phyloP scores from a whole-genome alignment of 495 filamentous ascomycete genomes.

The Hypoxylon crocopeplum region DNA sequence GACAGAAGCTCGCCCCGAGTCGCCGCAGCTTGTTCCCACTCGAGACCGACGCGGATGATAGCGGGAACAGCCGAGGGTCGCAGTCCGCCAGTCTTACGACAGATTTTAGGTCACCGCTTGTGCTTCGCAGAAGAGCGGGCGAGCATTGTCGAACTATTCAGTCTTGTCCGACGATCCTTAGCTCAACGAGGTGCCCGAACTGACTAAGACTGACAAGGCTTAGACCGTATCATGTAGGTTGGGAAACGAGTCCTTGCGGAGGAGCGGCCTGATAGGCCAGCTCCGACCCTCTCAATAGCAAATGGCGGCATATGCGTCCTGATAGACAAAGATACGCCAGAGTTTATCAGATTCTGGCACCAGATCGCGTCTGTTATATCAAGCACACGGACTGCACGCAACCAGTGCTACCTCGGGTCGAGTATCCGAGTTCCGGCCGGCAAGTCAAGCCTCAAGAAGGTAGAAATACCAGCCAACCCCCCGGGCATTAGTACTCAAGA shows the following conservation, averaged over 20 bases:
- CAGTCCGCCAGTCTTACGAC: conserved; percentile 38
- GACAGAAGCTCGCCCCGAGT: conserved; percentile 6
- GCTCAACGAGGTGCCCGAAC: conserved; percentile 20
- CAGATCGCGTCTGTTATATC: conserved; percentile 28
- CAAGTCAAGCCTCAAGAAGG: neutral
- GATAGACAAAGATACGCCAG: conserved; percentile 2
- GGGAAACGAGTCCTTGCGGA: neutral
- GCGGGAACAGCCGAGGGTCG: conserved; percentile 29
- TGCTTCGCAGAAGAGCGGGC: conserved; percentile 19
- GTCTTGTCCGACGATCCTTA: conserved; percentile 26
- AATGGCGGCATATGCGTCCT: conserved; percentile 20
- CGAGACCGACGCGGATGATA: conserved; percentile 12
- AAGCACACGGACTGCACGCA: conserved; percentile 25
- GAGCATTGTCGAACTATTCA: conserved; percentile 7
- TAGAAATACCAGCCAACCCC: neutral
- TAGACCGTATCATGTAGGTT: conserved; percentile 12
- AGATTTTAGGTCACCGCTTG: conserved; percentile 30
- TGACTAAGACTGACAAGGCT: conserved; percentile 37
- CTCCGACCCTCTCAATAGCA: conserved; percentile 5
- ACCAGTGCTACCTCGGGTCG: conserved; percentile 24
- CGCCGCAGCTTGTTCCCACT: conserved; percentile 24
- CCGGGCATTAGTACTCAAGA: neutral
- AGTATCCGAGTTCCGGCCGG: conserved; percentile 31
- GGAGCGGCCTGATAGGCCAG: conserved; percentile 7
- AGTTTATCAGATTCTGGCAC: conserved; percentile 29